Evolutionary conservation across 768 basidiomycete genomes (phyloP), one percentile per base, ranked within the genome.

Genomic region (Podaxis carcinomalis): DNA sequence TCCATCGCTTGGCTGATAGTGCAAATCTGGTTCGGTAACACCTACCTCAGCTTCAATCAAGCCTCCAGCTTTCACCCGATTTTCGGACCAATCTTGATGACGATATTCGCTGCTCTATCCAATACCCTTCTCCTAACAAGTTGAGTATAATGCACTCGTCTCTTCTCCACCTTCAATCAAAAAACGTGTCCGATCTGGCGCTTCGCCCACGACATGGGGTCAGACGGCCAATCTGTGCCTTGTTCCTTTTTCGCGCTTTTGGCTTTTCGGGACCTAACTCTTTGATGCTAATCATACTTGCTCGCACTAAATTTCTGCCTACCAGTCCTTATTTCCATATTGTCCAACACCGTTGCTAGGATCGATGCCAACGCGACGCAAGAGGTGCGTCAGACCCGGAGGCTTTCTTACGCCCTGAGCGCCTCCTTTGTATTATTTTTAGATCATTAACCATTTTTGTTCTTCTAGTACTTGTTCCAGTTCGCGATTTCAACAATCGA

Each of bases 1-100:
- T 72, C 78, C 11, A 92, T 92, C 53, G 83, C 88, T 0, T 94
- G 92, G 92, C 73, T 93, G 9, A 88, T 93, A 87, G 81, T 90
- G 2, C 88, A 92, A 61, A 91, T 93, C 32, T 93, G 92, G 90
- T 92, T 93, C 62, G 90, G 91, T 0, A 90, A 88, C 66, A 87
- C 84, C 2, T 88, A 80, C 66, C 74, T 92, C 16, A 79, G 78
- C 63, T 87, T 86, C 64, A 74, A 66, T 6, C 76, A 85, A 66
- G 83, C 85, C 0, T 72, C 80, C 47, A 84, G 80, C 62, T 87
- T 88, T 66, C 87, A 85, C 70, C 84, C 83, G 4, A 64, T 93
- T 1, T 87, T 92, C 57, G 90, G 90, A 1, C 90, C 90, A 0
- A 81, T 91, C 42, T 73, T 92, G 51, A 92, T 93, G 90, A 86